These are phyloP conservation scores for Talaromyces verruculosus DNA, from an alignment of 2,329 filamentous ascomycete genomes.

Conservation along the genomic window DNA sequence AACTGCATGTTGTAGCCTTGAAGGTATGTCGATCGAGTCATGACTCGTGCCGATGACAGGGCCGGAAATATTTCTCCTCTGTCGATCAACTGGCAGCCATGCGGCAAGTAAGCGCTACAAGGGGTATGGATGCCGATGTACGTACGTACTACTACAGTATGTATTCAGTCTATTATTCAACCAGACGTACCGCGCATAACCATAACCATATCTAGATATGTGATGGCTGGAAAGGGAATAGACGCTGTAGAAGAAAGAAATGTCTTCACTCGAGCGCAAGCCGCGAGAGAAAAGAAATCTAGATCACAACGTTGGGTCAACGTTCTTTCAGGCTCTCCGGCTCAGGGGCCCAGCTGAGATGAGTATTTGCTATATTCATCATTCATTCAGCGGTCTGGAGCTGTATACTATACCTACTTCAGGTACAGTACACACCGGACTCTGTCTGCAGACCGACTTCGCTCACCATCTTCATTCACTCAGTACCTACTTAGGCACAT, in stretches of 20 bases:
- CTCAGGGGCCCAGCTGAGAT: not conserved
- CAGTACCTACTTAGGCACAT: not conserved
- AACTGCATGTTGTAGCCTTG: not conserved
- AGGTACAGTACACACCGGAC: not conserved
- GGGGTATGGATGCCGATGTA: not conserved
- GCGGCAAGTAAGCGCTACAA: not conserved
- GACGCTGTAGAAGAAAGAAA: not conserved
- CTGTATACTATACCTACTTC: not conserved
- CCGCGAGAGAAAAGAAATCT: not conserved
- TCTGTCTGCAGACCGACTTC: not conserved
- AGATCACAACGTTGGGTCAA: not conserved
- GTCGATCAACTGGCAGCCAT: not conserved
- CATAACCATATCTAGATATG: not conserved
- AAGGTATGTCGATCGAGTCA: not conserved
- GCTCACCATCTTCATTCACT: not conserved
- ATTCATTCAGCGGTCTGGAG: not conserved
- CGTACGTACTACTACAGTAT: not conserved
- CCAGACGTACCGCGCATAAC: not conserved
- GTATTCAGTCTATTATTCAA: not conserved
- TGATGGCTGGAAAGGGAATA: not conserved
- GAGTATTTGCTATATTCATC: not conserved
- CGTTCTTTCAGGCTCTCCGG: not conserved
- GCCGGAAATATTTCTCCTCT: not conserved
- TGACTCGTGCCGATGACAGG: not conserved
- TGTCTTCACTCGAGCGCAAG: not conserved